phyloP scores from a whole-genome alignment of 371 early-diverging fungal genomes.

The Synchytrium microbalum region DNA sequence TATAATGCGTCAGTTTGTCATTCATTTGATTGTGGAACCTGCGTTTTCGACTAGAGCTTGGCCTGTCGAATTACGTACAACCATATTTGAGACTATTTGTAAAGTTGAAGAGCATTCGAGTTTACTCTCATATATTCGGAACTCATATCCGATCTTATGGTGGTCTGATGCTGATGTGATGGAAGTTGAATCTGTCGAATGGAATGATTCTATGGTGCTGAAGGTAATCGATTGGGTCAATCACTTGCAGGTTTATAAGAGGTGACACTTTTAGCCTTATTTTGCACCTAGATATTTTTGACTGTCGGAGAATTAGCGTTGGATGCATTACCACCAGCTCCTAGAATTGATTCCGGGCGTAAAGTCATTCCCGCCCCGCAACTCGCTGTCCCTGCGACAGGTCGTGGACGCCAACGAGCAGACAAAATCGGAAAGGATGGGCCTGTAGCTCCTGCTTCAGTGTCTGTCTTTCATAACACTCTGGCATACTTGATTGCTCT shows the following conservation, averaged over 20 bases:
- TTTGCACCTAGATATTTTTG: slow-evolving; percentile 9
- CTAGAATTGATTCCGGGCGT: slow-evolving; percentile 42
- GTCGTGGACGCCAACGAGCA: not conserved
- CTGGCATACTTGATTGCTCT: not conserved
- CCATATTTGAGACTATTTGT: not conserved
- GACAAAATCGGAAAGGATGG: not conserved
- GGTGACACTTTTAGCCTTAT: not conserved
- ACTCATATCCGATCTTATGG: not conserved
- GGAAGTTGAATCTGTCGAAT: slow-evolving; percentile 5
- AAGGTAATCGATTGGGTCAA: no score
- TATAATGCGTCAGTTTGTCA: slow-evolving; percentile 7
- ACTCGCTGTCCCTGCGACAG: no score
- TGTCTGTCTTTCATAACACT: not conserved
- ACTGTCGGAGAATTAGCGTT: slow-evolving; percentile 18
- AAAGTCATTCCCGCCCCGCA: slow-evolving; percentile 27
- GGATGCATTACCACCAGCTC: slow-evolving; percentile 30
- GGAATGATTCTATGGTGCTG: no score
- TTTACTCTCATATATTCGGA: not conserved
- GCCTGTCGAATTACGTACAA: not conserved
- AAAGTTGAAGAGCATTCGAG: not conserved
- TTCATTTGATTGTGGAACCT: slow-evolving; percentile 2
- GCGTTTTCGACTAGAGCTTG: not conserved
- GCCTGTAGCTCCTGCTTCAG: not conserved
- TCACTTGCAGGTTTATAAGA: no score
- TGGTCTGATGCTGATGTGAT: not conserved